Conservation (phyloP, 352 stramenopile species). For the Pythium brassicae region DNA sequence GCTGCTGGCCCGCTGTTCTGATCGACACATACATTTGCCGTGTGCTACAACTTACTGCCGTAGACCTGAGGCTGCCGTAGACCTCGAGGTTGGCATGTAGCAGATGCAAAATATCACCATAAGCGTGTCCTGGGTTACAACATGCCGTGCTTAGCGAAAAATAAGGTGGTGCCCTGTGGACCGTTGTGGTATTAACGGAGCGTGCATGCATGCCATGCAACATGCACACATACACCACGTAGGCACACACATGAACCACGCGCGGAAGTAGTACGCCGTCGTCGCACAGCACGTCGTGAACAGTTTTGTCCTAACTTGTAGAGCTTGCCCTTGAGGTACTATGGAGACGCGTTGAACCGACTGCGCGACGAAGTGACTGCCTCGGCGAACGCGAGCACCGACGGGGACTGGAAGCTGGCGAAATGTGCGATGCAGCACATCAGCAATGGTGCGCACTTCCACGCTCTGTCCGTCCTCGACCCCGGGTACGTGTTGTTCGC, state of each 20-base stretch:
- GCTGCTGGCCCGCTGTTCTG: too few relatives aligned
- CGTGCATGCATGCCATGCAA: neutral
- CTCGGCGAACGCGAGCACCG: neutral
- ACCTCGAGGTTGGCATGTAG: neutral
- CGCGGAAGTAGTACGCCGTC: neutral
- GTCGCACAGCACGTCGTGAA: neutral
- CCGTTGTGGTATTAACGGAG: too few relatives aligned
- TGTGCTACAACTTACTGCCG: neutral
- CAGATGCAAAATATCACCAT: neutral
- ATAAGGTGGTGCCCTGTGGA: neutral
- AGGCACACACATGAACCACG: neutral
- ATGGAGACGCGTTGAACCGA: neutral
- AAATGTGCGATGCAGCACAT: slow-evolving; percentile 2
- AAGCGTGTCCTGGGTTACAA: neutral
- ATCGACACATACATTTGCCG: neutral
- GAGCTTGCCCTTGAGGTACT: neutral
- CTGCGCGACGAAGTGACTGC: neutral
- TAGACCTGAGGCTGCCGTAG: too few relatives aligned
- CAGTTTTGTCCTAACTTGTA: neutral
- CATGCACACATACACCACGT: neutral
- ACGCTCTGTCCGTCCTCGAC: neutral
- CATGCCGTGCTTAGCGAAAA: neutral
- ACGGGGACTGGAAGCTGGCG: neutral
- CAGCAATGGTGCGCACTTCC: slow-evolving; percentile 5
- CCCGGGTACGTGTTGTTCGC: neutral